Evolutionary conservation across 2,329 filamentous ascomycete species (phyloP), one percentile per base, ranked within the genome.

Genomic region (Penicillium rolfsii): DNA sequence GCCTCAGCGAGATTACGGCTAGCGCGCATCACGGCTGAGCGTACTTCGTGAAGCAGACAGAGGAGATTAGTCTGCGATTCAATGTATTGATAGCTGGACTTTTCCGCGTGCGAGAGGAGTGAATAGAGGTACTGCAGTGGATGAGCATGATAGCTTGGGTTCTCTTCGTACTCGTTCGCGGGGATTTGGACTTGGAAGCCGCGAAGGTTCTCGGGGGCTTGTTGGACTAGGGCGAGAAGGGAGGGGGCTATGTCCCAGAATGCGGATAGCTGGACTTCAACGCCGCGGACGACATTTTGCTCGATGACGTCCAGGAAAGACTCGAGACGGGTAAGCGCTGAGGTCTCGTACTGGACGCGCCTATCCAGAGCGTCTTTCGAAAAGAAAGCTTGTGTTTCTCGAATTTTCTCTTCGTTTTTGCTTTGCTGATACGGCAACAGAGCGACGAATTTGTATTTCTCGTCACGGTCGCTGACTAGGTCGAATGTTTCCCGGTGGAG

Each of bases 201-300:
- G 3, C 73, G 68, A 28, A 85, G 73, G 26, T 77, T 68, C 1
- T 78, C 74, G 0, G 93, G 93, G 24, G 97, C 88, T 70, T 90
- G 90, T 61, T 96, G 91, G 11, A 96, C 84, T 50, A 98, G 82
- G 16, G 88, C 84, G 28, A 89, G 83, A 0, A 99, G 83, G 3
- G 89, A 87, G 2, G 95, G 95, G 1, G 93, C 94, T 70, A 98
- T 96, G 73, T 99, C 95, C 95, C 95, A 99, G 75, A 98, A 99
- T 0, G 94, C 93, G 9, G 90, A 93, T 2, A 97, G 84, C 77
- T 98, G 95, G 58, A 92, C 86, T 74, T 97, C 93, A 11, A 98
- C 92, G 16, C 94, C 95, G 9, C 91, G 88, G 22, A 88, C 87
- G 24, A 97, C 93, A 58, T 95, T 95, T 68, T 88, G 84, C 73